Evolutionary conservation across 768 basidiomycete species (phyloP).

Genomic region (Hemileccinum impolitum): DNA sequence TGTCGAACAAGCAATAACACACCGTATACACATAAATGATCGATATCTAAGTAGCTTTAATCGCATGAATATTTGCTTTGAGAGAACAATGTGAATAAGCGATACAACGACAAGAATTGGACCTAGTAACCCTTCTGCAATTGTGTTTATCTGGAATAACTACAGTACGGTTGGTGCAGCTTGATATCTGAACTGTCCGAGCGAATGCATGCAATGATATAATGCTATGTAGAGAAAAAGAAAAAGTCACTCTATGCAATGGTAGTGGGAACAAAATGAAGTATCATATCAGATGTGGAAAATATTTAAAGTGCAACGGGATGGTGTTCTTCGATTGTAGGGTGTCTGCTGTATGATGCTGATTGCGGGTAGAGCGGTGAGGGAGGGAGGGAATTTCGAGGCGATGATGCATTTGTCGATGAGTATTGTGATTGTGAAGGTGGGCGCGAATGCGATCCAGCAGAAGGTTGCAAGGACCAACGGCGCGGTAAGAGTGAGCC

Average conservation of each 20-base stretch:
- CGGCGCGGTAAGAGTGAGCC: constrained; percentile 33
- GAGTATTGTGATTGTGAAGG: constrained; percentile 33
- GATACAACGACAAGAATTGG: neutral
- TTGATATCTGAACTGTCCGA: neutral
- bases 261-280: constrained; percentile 1
- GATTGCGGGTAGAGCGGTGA: constrained; percentile 28
- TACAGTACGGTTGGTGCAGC: neutral
- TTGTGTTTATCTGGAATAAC: neutral
- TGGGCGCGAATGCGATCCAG: constrained; percentile 27
- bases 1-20: too few species aligned
- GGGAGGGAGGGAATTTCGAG: constrained; percentile 30
- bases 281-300: neutral
- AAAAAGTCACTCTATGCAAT: constrained; percentile 4
- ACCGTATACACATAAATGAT: too few species aligned
- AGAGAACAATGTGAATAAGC: neutral
- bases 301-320: constrained; percentile 15
- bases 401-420: constrained; percentile 27
- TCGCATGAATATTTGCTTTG: too few species aligned
- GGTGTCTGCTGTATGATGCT: constrained; percentile 28
- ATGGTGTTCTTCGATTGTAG: constrained; percentile 31
- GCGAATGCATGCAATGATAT: constrained; percentile 7
- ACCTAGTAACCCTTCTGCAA: neutral
- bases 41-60: too few species aligned
- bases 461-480: constrained; percentile 32
- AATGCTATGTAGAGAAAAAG: constrained; percentile 25